phyloP scores from a whole-genome alignment of 345 rosid species.

The Triadica sebifera region DNA sequence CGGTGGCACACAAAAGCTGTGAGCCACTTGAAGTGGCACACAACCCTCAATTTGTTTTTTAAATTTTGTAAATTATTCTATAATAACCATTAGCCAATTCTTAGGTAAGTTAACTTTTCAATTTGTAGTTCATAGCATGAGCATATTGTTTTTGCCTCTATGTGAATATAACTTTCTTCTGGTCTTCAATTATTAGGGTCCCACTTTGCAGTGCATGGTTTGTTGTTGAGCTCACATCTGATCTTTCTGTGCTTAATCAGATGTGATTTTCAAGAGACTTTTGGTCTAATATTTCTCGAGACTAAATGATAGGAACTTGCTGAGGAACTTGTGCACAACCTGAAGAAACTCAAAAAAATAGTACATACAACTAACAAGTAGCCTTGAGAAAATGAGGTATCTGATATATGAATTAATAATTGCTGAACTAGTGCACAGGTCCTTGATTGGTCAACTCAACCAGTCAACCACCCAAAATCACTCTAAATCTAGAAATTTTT shows the following conservation, averaged over 20 bases:
- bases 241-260: not conserved
- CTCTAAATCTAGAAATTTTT: no score
- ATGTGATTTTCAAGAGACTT: not conserved
- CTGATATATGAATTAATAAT: not conserved
- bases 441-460: no score
- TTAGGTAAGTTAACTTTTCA: slow-evolving; percentile 14
- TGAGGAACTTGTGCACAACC: no score
- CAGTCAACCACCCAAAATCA: no score
- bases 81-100: slow-evolving; percentile 22
- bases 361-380: slow-evolving; percentile 5
- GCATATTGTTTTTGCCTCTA: not conserved
- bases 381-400: not conserved
- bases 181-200: not conserved
- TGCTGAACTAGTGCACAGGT: no score
- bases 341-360: not conserved
- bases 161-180: not conserved
- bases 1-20: no score
- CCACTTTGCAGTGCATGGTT: not conserved
- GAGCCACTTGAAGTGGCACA: no score
- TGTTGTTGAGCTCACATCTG: not conserved
- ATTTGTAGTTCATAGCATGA: not conserved
- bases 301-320: no score
- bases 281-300: not conserved
- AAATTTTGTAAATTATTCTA: no score
- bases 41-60: no score